Percentiles rank a stretch among this genome's conserved stretches.
Evolutionary conservation across 305 asterid genomes (phyloP).

Genomic region (Stenogyne calaminthoides): DNA sequence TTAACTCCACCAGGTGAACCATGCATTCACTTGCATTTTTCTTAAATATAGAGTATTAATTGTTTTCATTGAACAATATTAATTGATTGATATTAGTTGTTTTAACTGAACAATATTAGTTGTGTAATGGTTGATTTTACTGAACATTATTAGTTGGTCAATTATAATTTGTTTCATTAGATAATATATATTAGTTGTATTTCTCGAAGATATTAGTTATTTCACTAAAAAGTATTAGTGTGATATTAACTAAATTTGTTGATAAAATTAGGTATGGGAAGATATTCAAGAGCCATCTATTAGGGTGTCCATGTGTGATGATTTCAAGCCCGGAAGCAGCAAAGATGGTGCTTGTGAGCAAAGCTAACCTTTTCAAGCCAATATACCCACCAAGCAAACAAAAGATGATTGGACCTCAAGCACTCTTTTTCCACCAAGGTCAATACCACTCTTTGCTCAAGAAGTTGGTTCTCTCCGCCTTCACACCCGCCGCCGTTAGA

Average conservation of each 20-base stretch:
- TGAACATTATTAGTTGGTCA: too few species aligned
- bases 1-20: too few species aligned
- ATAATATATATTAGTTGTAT: too few species aligned
- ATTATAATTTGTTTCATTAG: too few species aligned
- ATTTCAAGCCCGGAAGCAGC: constrained; percentile 70
- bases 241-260: too few species aligned
- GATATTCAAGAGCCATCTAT: constrained; percentile 67
- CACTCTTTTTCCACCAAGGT: constrained; percentile 68
- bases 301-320: constrained; percentile 84
- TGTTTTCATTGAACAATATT: too few species aligned
- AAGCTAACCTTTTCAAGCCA: constrained; percentile 69
- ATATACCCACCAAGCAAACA: constrained; percentile 70
- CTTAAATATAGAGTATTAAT: too few species aligned
- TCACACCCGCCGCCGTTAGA: constrained; percentile 46
- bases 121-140: too few species aligned
- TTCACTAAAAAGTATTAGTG: neutral
- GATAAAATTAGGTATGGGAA: constrained; percentile 50
- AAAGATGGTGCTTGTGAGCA: constrained; percentile 50
- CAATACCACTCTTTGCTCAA: constrained; percentile 57
- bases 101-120: too few species aligned
- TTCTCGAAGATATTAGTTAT: too few species aligned
- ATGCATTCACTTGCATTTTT: too few species aligned
- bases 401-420: constrained; percentile 66
- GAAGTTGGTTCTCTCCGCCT: constrained; percentile 53
- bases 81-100: too few species aligned